phyloP scores from a whole-genome alignment of 1,139 yeast genomes.

The Nakaseomyces glabratus region DNA sequence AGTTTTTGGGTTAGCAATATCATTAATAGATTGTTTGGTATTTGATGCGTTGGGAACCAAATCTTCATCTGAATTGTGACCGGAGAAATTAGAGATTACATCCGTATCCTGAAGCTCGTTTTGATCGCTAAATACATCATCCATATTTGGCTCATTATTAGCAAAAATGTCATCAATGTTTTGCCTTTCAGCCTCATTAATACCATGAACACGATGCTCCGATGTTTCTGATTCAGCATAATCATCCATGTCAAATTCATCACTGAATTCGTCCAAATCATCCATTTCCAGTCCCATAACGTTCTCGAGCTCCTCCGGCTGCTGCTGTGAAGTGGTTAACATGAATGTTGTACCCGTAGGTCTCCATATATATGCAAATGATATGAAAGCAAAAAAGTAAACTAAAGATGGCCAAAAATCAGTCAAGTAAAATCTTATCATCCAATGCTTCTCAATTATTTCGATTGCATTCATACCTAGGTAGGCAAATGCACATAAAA shows the following conservation, averaged over 20 bases:
- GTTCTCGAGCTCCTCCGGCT: slow-evolving; percentile 66
- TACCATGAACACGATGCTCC: neutral
- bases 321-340: slow-evolving; percentile 85
- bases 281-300: slow-evolving; percentile 67
- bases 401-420: slow-evolving; percentile 92
- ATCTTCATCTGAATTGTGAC: no score
- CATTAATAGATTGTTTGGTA: no score
- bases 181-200: slow-evolving; percentile 1
- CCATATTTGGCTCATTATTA: neutral
- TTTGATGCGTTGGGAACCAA: no score
- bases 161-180: slow-evolving; percentile 5
- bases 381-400: slow-evolving; percentile 70
- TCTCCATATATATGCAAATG: slow-evolving; percentile 86
- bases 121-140: slow-evolving; percentile 3
- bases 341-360: slow-evolving; percentile 90
- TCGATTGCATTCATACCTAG: slow-evolving; percentile 69
- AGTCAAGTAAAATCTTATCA: slow-evolving; percentile 70
- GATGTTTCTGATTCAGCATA: slow-evolving; percentile 2
- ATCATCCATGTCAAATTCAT: slow-evolving; percentile 2
- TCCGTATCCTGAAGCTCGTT: neutral
- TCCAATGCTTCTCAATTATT: slow-evolving; percentile 81
- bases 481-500: slow-evolving; percentile 58
- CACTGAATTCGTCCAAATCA: slow-evolving; percentile 44
- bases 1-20: no score
- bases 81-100: no score